Base-by-base conservation (phyloP, 495 filamentous ascomycete species). In the Halenospora varia region DNA sequence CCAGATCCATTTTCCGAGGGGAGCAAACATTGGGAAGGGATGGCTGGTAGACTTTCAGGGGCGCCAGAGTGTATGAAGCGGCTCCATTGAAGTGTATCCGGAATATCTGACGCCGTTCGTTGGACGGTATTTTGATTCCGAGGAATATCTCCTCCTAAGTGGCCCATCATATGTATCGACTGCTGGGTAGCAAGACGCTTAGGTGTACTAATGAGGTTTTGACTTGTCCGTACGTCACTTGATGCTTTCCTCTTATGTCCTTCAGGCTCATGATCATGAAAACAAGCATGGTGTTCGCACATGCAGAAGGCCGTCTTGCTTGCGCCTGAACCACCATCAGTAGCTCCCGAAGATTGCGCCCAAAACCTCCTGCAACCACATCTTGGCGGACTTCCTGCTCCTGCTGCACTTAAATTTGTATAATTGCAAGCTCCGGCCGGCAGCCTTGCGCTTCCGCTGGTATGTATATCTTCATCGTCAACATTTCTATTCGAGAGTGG, bases 281-380 rank as follows among this genome's bases (percentile, higher is more conserved):
- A 88, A 67, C 86, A 89, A 26, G 85, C 86, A 75, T 89, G 86
- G 67, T 89, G 86, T 13, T 78, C 80, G 63, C 86, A 89, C 72
- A 86, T 81, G 73, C 86, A 89, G 69, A 79, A 78, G 62, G 55
- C 66, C 55, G 59, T 67, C 59, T 50, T 63, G 49, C 65, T 53
- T 64, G 68, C 57, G 51, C 60, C 45, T 42, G 51, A 46, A 51
- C 70, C 63, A 17, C 66, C 46, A 24, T 39, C 58, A 62, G 59
- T 49, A 40, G 52, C 44, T 44, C 54, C 61, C 19, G 65, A 59
- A 10, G 65, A 53, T 40, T 75, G 67, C 63, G 76, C 75, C 83
- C 82, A 88, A 72, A 87, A 89, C 18, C 83, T 82, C 56, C 77
- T 77, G 62, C 86, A 89, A 50, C 86, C 86, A 65, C 86, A 89